Percentiles rank a stretch among this genome's conserved stretches.
phyloP scores from a whole-genome alignment of 2,329 filamentous ascomycete genomes.

The Ceratocystis colombiana region DNA sequence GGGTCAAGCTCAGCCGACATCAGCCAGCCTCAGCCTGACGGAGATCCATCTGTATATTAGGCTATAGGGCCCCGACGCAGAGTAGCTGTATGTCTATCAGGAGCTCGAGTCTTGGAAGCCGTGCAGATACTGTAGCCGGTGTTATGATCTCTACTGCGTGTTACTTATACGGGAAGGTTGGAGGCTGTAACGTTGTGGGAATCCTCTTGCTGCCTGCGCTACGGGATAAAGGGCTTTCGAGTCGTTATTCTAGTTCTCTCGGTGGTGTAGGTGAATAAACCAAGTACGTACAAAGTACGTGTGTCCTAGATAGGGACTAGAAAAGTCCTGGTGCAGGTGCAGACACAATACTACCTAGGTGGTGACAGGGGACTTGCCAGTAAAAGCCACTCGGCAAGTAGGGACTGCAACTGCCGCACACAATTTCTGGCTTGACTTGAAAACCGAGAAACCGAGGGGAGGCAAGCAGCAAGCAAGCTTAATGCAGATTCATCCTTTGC shows the following conservation, averaged over 20 bases:
- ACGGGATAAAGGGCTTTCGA: too few relatives aligned
- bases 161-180: slow-evolving; percentile 1
- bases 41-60: not conserved
- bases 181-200: too few relatives aligned
- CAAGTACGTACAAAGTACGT: not conserved
- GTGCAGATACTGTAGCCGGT: not conserved
- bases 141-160: not conserved
- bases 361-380: not conserved
- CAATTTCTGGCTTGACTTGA: not conserved
- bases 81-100: not conserved
- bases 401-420: not conserved
- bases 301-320: not conserved
- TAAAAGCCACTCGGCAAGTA: slow-evolving; percentile 10
- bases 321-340: not conserved
- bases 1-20: not conserved
- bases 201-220: too few relatives aligned
- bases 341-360: not conserved
- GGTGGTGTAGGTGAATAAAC: too few relatives aligned
- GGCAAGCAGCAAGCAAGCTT: not conserved
- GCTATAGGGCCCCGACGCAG: not conserved
- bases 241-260: too few relatives aligned
- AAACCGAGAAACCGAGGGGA: slow-evolving; percentile 10
- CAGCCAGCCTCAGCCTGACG: not conserved
- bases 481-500: not conserved
- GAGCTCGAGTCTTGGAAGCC: not conserved